These are phyloP conservation scores for Fusarium chuoi DNA, from an alignment of 2,329 filamentous ascomycete genomes.

Conservation along the genomic window DNA sequence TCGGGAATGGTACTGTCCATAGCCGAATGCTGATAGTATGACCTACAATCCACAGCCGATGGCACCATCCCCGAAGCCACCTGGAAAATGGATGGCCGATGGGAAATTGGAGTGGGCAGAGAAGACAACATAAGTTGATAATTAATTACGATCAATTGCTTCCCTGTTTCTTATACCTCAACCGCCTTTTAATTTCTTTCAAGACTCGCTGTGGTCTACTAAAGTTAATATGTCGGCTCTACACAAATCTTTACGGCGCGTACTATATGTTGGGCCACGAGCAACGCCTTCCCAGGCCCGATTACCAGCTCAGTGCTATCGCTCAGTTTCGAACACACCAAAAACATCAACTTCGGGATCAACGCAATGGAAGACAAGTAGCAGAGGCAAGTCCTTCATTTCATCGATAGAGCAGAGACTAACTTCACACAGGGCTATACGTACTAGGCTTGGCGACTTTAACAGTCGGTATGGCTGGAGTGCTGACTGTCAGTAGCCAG, in stretches of 20 bases:
- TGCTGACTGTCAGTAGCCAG: fast-evolving
- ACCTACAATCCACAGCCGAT: background rate
- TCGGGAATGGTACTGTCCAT: background rate
- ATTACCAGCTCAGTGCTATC: fast-evolving
- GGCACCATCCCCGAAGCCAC: fast-evolving
- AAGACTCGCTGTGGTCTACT: no score
- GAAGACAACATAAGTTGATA: background rate
- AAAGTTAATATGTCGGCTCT: background rate
- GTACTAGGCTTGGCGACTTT: background rate
- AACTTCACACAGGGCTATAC: background rate
- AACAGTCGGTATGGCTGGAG: background rate
- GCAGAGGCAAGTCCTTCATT: background rate
- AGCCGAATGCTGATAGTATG: background rate
- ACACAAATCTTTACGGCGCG: fast-evolving
- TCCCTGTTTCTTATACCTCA: background rate
- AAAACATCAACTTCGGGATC: fast-evolving
- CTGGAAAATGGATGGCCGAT: fast-evolving
- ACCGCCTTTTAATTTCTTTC: fast-evolving
- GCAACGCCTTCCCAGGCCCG: fast-evolving
- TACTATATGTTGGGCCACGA: fast-evolving
- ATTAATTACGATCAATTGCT: fast-evolving
- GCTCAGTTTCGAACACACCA: background rate
- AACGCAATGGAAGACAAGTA: no score
- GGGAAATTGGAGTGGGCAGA: background rate
- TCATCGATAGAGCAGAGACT: fast-evolving